phyloP scores from a whole-genome alignment of 2,329 filamentous ascomycete species.

The Lasiodiplodia hormozganensis region DNA sequence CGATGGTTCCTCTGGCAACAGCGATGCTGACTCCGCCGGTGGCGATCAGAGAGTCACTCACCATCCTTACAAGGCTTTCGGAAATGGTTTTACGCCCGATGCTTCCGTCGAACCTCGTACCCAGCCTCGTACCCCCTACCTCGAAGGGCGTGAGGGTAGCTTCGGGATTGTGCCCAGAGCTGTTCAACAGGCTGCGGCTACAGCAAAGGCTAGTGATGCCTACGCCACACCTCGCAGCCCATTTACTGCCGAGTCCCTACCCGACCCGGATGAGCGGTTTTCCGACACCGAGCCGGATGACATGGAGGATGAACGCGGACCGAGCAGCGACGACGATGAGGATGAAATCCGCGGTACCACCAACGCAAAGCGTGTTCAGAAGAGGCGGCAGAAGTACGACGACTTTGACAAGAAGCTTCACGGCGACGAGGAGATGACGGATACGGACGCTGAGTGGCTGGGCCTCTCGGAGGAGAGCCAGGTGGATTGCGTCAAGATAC shows the following conservation, averaged over 20 bases:
- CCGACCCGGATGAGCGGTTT: not conserved
- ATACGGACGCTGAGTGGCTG: not conserved
- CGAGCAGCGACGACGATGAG: not conserved
- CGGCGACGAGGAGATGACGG: not conserved
- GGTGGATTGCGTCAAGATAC: too few relatives aligned
- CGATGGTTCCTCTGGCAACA: constrained; percentile 38
- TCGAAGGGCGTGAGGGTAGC: not conserved
- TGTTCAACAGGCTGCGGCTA: not conserved
- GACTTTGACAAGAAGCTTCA: not conserved
- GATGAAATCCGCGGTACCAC: not conserved
- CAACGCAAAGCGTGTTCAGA: not conserved
- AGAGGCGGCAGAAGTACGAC: too few relatives aligned
- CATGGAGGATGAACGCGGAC: not conserved
- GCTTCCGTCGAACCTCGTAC: not conserved
- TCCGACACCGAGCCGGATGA: constrained; percentile 5
- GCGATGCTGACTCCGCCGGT: constrained; percentile 32
- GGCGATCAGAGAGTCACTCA: constrained; percentile 28
- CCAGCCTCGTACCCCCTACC: not conserved
- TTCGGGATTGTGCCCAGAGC: not conserved
- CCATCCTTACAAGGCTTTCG: too few relatives aligned
- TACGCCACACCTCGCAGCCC: constrained; percentile 2
- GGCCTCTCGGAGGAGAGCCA: too few relatives aligned
- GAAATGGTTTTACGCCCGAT: not conserved
- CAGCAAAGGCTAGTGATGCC: not conserved
- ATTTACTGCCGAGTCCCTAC: too few relatives aligned